Evolutionary conservation across 495 filamentous ascomycete genomes (phyloP).

Genomic region (Podospora australis): DNA sequence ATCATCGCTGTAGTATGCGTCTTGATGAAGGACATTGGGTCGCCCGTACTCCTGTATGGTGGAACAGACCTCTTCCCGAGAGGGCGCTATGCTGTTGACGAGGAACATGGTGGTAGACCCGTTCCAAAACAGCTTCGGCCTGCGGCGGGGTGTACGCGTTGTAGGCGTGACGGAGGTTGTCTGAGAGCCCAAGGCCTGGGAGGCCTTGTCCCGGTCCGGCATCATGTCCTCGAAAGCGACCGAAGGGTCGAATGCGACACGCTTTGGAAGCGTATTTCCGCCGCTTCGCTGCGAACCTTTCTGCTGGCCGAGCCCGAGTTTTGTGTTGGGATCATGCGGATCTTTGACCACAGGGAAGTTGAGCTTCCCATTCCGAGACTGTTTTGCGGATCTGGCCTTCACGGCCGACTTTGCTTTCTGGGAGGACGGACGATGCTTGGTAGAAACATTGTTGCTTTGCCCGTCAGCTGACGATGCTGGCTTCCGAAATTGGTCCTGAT

Average conservation of each 20-base stretch:
- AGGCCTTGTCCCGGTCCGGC: not conserved
- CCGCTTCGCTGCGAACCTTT: constrained; percentile 40
- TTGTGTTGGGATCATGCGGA: constrained; percentile 58
- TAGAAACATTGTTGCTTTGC: constrained; percentile 1
- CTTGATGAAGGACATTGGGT: constrained; percentile 65
- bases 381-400: constrained; percentile 15
- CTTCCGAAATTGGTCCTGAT: no score
- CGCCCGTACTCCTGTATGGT: constrained; percentile 37
- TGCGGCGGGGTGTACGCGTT: not conserved
- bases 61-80: constrained; percentile 31
- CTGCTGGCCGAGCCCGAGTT: constrained; percentile 62
- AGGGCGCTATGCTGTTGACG: constrained; percentile 31
- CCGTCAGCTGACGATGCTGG: not conserved
- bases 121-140: constrained; percentile 11
- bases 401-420: constrained; percentile 15
- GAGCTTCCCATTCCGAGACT: constrained; percentile 35
- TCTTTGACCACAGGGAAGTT: constrained; percentile 77
- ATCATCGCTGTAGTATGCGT: constrained; percentile 82
- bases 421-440: constrained; percentile 8
- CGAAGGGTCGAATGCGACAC: constrained; percentile 31
- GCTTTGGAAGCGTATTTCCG: constrained; percentile 29
- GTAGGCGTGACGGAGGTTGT: not conserved
- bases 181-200: not conserved
- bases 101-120: constrained; percentile 22
- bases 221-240: constrained; percentile 11